These are phyloP conservation scores for Macadamia integrifolia DNA, from an alignment of 164 flowering plant genomes.

Conservation along the genomic window DNA sequence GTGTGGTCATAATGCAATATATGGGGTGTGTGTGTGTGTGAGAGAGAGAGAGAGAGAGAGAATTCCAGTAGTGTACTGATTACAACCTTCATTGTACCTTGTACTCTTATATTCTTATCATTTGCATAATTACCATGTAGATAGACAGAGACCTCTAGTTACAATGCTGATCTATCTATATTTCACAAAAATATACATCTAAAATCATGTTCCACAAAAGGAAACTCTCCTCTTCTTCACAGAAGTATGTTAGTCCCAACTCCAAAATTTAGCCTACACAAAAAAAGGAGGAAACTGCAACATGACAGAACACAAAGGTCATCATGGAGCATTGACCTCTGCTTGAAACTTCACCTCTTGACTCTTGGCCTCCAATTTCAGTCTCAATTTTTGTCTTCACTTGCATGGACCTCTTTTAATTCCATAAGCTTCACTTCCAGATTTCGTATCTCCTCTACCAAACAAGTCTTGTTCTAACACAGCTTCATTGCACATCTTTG, in stretches of 20 bases:
- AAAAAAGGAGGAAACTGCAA: neutral
- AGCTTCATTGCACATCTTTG: constrained; percentile 29
- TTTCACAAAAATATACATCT: neutral
- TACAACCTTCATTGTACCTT: too few relatives aligned
- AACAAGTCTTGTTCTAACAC: constrained; percentile 11
- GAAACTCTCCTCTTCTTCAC: too few relatives aligned
- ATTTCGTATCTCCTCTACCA: constrained; percentile 20
- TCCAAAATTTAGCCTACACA: neutral
- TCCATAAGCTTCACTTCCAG: constrained; percentile 29
- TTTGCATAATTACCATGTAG: too few relatives aligned
- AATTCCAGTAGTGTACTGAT: too few relatives aligned
- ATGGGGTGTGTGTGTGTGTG: too few relatives aligned
- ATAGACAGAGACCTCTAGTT: neutral
- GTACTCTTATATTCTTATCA: too few relatives aligned
- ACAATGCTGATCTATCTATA: neutral
- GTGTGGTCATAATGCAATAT: too few relatives aligned
- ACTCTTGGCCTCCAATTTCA: constrained; percentile 20
- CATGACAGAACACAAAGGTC: neutral
- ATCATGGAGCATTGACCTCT: constrained; percentile 27
- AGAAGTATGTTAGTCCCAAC: too few relatives aligned
- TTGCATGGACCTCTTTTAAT: constrained; percentile 15
- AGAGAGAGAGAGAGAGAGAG: too few relatives aligned
- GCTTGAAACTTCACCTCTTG: constrained; percentile 22
- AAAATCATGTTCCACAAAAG: too few relatives aligned
- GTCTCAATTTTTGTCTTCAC: constrained; percentile 18